Evolutionary conservation across 371 early-diverging fungal species (phyloP).

Genomic region (Mucor lusitanicus): DNA sequence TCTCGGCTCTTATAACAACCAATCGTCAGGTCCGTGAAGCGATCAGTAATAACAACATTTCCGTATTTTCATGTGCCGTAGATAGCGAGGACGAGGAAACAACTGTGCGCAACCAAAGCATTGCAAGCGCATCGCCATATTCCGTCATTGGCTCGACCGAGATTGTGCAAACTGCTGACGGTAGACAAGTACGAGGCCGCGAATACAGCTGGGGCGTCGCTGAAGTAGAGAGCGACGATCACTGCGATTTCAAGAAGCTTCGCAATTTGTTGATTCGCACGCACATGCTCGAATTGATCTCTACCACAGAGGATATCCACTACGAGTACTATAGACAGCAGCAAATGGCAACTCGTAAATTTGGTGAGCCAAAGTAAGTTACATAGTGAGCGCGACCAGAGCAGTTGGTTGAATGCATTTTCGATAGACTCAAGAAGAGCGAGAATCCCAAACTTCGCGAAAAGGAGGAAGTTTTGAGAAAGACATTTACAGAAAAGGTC

Average conservation of each 20-base stretch:
- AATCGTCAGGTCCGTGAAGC: not conserved
- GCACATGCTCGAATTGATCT: slow-evolving; percentile 92
- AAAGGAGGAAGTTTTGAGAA: slow-evolving; percentile 90
- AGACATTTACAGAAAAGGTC: slow-evolving; percentile 92
- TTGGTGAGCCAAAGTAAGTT: slow-evolving; percentile 67
- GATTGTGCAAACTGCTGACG: slow-evolving; percentile 75
- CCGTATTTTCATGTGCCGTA: slow-evolving; percentile 73
- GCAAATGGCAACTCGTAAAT: slow-evolving; percentile 82
- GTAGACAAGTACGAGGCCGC: slow-evolving; percentile 80
- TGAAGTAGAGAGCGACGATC: slow-evolving; percentile 88
- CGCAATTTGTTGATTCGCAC: slow-evolving; percentile 89
- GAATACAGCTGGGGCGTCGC: slow-evolving; percentile 95
- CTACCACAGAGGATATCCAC: slow-evolving; percentile 85
- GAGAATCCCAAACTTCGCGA: slow-evolving; percentile 89
- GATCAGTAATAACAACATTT: slow-evolving; percentile 75
- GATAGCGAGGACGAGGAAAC: slow-evolving; percentile 86
- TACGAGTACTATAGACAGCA: slow-evolving; percentile 87
- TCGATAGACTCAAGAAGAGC: slow-evolving; percentile 29
- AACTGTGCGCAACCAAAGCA: slow-evolving; percentile 75
- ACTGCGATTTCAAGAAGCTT: slow-evolving; percentile 93
- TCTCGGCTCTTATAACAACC: too few relatives aligned
- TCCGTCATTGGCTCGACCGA: slow-evolving; percentile 90
- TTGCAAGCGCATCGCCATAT: slow-evolving; percentile 92
- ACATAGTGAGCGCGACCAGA: not conserved
- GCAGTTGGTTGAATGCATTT: not conserved